Evolutionary conservation across 164 flowering plant genomes (phyloP), one percentile per base, ranked within the genome.

Genomic region (Annona squamosa): DNA sequence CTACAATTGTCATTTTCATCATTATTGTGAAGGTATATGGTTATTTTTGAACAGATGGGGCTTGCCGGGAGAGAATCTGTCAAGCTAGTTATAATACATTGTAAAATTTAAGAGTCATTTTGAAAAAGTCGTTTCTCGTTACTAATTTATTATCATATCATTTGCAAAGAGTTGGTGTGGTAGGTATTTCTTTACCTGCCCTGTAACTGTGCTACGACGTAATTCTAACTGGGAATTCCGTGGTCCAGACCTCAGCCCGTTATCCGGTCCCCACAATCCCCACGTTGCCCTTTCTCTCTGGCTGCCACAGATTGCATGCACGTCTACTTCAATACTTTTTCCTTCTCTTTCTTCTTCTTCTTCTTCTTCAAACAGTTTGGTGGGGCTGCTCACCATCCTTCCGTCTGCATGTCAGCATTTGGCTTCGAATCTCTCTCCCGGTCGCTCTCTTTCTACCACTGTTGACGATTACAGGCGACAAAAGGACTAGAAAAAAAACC

Each of bases 351-450:
- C 70, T 42, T 57, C 56, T 44, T 70, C 52, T 63, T 48, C 17
- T 48, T 56, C 18, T 52, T 46, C 6, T 45, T 9, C n/a, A 72
- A 72, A 72, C 13, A 43, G 69, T 68, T 75, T 44, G 73, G 73
- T 70, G 69, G 62, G 77, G 56, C 65, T 48, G 69, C 65, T 75
- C 73, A 70, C 69, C 73, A 63, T 75, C 73, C 63, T 48, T 70
- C 65, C 63, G 56, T 63, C 65, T 64, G 64, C 5, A 64, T 69
- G 56, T 63, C 65, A 70, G 64, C 5, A 64, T 63, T 74, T 63
- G 17, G 10, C 65, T 57, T 62, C 64, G 37, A 71, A 69, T 47
- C 41, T 59, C 57, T 48, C 59, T 52, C 13, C 64, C 0, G 59
- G 52, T 47, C 41, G 44, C 57, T 48, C 59, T 52, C 59, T 52